Evolutionary conservation across 352 stramenopile genomes (phyloP).

Genomic region (Globisporangium splendens): DNA sequence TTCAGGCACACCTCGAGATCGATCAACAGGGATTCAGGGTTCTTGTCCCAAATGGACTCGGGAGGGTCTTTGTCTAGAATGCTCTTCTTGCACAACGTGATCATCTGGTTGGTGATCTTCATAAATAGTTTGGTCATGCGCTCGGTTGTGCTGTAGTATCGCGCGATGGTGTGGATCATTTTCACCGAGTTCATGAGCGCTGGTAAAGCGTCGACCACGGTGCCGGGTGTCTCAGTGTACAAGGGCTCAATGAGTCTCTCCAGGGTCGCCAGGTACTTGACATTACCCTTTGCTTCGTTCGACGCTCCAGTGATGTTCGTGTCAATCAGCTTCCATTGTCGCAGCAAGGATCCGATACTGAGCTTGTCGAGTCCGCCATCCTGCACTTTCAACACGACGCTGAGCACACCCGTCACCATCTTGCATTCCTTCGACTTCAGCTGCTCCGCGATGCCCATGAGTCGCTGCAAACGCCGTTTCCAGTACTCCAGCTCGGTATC

Average conservation of each 20-base stretch:
- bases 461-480: slow-evolving; percentile 73
- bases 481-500: slow-evolving; percentile 87
- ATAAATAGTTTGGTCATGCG: slow-evolving; percentile 90
- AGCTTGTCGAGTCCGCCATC: slow-evolving; percentile 64
- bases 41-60: slow-evolving; percentile 75
- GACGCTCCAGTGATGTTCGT: slow-evolving; percentile 82
- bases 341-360: slow-evolving; percentile 52
- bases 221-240: slow-evolving; percentile 50
- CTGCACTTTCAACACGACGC: slow-evolving; percentile 77
- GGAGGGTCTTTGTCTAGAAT: slow-evolving; percentile 53
- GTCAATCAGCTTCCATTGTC: slow-evolving; percentile 87
- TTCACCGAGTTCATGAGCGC: slow-evolving; percentile 89
- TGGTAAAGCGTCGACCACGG: slow-evolving; percentile 72
- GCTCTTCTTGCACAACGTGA: slow-evolving; percentile 69
- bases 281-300: slow-evolving; percentile 86
- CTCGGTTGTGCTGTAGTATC: slow-evolving; percentile 89
- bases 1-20: slow-evolving; percentile 78
- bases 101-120: slow-evolving; percentile 92
- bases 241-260: slow-evolving; percentile 87
- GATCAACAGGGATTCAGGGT: slow-evolving; percentile 57
- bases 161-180: slow-evolving; percentile 89
- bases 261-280: slow-evolving; percentile 82
- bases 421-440: slow-evolving; percentile 89
- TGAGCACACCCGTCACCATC: slow-evolving; percentile 80
- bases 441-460: slow-evolving; percentile 88